Base-by-base conservation (phyloP, 768 basidiomycete species). In the Lactifluus rugatus region DNA sequence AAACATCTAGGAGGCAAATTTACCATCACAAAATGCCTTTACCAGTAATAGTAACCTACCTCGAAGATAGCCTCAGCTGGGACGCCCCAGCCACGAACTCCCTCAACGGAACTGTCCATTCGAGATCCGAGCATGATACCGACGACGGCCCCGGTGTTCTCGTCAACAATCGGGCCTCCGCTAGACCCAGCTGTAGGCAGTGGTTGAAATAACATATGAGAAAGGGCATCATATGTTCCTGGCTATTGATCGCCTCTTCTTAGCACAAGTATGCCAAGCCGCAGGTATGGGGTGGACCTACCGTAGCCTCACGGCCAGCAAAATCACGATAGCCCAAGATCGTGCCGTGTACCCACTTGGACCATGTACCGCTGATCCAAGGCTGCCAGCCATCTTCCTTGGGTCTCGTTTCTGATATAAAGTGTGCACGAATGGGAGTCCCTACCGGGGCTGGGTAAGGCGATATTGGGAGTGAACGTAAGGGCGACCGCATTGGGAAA, bases 161-260 rank as follows among this genome's bases (percentile, higher is more conserved):
- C 75, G 56, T 84, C 81, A 8, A 87, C 71, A 54, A 87, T 78
- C 0, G 85, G 85, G 1, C 84, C 85, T 4, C 86, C 85, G 56
- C 84, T 85, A 19, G 84, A 84, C 7, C 85, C 85, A 1, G 77
- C 73, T 0, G 80, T 79, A 13, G 85, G 85, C 8, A 78, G 65
- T 2, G 78, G 76, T 36, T 71, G 69, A 66, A 84, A 78, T 46
- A 80, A 66, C 62, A 87, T 67, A 62, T 82, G 78, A 1, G 78
- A 76, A 10, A 87, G 75, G 5, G 78, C 71, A 62, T 85, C 83
- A 66, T 85, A 82, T n/a, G 84, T 84, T 16, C 85, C 86, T 3
- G 83, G 80, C 81, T 83, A 64, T 25, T 34, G 28, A 17, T 60
- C 26, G 48, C 2, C 47, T 31, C 17, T 26, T 44, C 11, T 37